Evolutionary conservation across 345 rosid genomes (phyloP).

Genomic region (Pugionium dolabratum): DNA sequence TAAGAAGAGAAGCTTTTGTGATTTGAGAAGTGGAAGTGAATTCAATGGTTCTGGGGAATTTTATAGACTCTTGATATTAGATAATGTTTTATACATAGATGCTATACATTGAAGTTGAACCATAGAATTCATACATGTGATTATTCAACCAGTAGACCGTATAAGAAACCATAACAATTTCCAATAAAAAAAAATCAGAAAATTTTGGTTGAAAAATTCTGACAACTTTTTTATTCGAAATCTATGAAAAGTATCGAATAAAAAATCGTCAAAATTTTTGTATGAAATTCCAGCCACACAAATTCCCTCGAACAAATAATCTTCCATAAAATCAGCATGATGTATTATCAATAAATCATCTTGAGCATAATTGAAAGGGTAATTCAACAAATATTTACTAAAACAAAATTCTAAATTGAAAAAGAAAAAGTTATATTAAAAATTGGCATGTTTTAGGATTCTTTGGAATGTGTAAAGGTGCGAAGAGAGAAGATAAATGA

Average conservation of each 20-base stretch:
- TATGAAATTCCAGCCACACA: too few relatives aligned
- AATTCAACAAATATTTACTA: background rate
- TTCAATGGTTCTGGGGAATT: slow-evolving; percentile 20
- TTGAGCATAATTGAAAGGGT: too few relatives aligned
- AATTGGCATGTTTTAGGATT: slow-evolving; percentile 5
- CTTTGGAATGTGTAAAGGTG: slow-evolving; percentile 40
- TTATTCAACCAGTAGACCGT: slow-evolving; percentile 21
- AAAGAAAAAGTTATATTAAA: background rate
- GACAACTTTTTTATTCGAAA: too few relatives aligned
- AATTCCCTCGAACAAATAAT: too few relatives aligned
- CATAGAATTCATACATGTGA: slow-evolving; percentile 30
- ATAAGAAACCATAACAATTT: too few relatives aligned
- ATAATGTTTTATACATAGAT: slow-evolving; percentile 14
- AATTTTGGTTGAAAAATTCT: too few relatives aligned
- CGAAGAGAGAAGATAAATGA: slow-evolving; percentile 74
- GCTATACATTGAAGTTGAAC: slow-evolving; percentile 22
- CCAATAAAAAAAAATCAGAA: too few relatives aligned
- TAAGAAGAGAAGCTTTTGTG: slow-evolving; percentile 16
- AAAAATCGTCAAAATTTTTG: too few relatives aligned
- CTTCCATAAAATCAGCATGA: too few relatives aligned
- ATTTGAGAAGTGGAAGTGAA: slow-evolving; percentile 23
- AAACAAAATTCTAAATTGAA: background rate
- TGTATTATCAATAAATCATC: too few relatives aligned
- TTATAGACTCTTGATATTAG: slow-evolving; percentile 30
- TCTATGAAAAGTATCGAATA: too few relatives aligned